Percentiles rank a stretch among this genome's conserved stretches.
Evolutionary conservation across 345 rosid species (phyloP).

Genomic region (Eucalyptus albens): DNA sequence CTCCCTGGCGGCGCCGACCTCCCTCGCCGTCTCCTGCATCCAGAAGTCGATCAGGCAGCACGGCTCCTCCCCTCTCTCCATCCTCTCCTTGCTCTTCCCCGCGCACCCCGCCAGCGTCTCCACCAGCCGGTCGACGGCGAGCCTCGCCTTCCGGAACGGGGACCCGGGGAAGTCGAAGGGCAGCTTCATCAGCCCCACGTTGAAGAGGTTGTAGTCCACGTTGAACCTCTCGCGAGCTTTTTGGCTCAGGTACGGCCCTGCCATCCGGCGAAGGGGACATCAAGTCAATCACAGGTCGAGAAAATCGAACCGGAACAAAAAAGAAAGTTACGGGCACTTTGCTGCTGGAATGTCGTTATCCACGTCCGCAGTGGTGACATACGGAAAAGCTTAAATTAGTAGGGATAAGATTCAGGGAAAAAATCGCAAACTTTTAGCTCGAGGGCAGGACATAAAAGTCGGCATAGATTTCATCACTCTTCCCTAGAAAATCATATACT

Average conservation of each 20-base stretch:
- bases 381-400: not conserved
- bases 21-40: conserved; percentile 56
- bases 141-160: conserved; percentile 53
- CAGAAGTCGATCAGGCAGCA: conserved; percentile 67
- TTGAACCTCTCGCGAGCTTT: conserved; percentile 26
- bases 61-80: conserved; percentile 44
- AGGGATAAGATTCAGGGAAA: not conserved
- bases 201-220: conserved; percentile 63
- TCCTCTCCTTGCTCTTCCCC: conserved; percentile 31
- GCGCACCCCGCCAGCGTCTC: conserved; percentile 30
- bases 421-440: not conserved
- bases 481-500: not conserved
- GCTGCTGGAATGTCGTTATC: not conserved
- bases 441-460: not conserved
- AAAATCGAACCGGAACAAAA: not conserved
- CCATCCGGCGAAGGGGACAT: not conserved
- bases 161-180: conserved; percentile 68
- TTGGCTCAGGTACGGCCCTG: conserved; percentile 38
- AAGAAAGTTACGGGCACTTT: not conserved
- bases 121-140: conserved; percentile 49
- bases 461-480: not conserved
- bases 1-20: conserved; percentile 9
- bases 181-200: conserved; percentile 54
- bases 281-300: not conserved
- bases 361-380: not conserved